Conservation (phyloP, 768 basidiomycete species). For the Rhizopogon sp. region DNA sequence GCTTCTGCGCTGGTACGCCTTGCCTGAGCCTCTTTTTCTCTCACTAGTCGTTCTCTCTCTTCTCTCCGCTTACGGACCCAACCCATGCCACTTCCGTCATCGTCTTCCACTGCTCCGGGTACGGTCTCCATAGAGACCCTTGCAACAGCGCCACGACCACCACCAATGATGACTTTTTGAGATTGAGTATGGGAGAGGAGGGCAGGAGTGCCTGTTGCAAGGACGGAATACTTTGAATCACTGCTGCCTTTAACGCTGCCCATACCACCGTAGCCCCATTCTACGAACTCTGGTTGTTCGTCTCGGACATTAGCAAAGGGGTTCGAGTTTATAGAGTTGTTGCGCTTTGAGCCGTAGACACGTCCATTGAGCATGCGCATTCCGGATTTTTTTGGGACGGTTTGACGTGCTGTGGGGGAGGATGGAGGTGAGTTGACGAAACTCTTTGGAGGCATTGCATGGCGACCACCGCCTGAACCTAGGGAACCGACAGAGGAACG, state of each 20-base stretch:
- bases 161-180: conserved; percentile 18
- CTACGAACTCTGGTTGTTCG: conserved; percentile 79
- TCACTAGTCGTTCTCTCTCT: conserved; percentile 43
- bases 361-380: conserved; percentile 81
- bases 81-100: conserved; percentile 84
- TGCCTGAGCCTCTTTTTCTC: conserved; percentile 15
- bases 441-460: conserved; percentile 10
- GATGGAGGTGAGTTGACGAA: neutral
- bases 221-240: conserved; percentile 6
- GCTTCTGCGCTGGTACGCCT: conserved; percentile 13
- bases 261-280: conserved; percentile 91
- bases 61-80: conserved; percentile 71
- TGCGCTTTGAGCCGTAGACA: conserved; percentile 58
- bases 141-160: conserved; percentile 17
- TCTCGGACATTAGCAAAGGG: conserved; percentile 61
- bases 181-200: neutral
- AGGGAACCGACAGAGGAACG: conserved; percentile 17
- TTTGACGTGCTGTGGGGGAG: neutral
- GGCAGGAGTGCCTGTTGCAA: neutral
- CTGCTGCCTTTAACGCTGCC: conserved; percentile 43
- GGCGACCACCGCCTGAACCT: conserved; percentile 28
- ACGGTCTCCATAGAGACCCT: conserved; percentile 30
- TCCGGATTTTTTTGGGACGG: conserved; percentile 24
- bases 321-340: conserved; percentile 34
- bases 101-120: conserved; percentile 39